Evolutionary conservation across 495 filamentous ascomycete species (phyloP), one percentile per base, ranked within the genome.

Genomic region (Darksidea phi): DNA sequence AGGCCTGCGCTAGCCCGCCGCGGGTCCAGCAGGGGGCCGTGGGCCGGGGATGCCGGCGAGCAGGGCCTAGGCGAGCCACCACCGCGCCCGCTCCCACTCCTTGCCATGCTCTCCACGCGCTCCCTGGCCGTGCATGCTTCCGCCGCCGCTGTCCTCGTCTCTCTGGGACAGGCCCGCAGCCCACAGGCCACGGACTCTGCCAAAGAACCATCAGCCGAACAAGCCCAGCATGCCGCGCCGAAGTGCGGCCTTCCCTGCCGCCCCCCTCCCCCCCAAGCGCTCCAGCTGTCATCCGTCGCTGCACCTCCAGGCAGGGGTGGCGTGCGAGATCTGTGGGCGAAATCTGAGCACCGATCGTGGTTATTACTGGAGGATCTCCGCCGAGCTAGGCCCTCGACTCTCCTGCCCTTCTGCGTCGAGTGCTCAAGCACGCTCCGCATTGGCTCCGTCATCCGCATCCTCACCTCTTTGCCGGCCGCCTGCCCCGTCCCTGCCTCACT

Each of bases 131-230:
- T 63, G 59, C 58, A 63, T 63, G 60, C 60, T 51, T 42, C 60
- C 60, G 54, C 54, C 53, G 54, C 54, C 46, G 53, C 53, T 48
- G 60, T 53, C 37, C 36, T 43, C 32, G 55, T 37, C 54, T 47
- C 45, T 49, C 59, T 62, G 59, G 59, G 51, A 62, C 59, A 56
- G n/a, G n/a, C n/a, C n/a, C n/a, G n/a, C n/a, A n/a, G n/a, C n/a
- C n/a, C n/a, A n/a, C 59, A 20, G 43, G 28, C 26, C 26, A 28
- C 51, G 18, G 48, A 51, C 46, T 51, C 20, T 38, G 36, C 20
- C 62, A 59, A 69, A 63, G 66, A 69, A 69, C 61, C n/a, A 69
- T 69, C 61, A 69, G 66, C 66, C 66, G 66, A 69, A 69, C 66
- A 42, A 48, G 62, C 61, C n/a, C 54, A 60, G 55, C 66, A 64